These are phyloP conservation scores for Xylaria bambusicola DNA, from an alignment of 495 filamentous ascomycete species.

Conservation along the genomic window DNA sequence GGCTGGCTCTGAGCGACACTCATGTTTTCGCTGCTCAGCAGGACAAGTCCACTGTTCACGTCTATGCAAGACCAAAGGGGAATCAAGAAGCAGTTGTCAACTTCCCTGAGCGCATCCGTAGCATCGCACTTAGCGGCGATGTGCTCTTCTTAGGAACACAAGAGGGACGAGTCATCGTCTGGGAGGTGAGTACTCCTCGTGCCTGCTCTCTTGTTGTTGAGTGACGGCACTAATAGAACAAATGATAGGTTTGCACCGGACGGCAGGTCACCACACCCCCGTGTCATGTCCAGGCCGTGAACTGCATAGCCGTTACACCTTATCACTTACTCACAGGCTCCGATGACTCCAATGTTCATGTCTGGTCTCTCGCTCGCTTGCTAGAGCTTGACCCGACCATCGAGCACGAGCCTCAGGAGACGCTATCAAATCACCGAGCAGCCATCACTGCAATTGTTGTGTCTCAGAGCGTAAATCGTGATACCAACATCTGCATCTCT, in stretches of 20 bases:
- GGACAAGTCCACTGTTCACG: slow-evolving; percentile 88
- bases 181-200: slow-evolving; percentile 69
- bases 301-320: slow-evolving; percentile 69
- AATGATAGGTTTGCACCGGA: slow-evolving; percentile 74
- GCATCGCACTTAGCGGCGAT: slow-evolving; percentile 63
- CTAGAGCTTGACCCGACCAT: slow-evolving; percentile 58
- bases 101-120: slow-evolving; percentile 81
- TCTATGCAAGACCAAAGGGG: slow-evolving; percentile 80
- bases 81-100: slow-evolving; percentile 85
- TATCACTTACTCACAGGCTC: slow-evolving; percentile 87
- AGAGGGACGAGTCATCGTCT: slow-evolving; percentile 81
- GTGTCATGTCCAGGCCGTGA: slow-evolving; percentile 84
- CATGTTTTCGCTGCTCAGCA: slow-evolving; percentile 90
- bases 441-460: slow-evolving; percentile 70
- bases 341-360: slow-evolving; percentile 81
- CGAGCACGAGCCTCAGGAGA: slow-evolving; percentile 61
- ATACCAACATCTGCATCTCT: slow-evolving; percentile 75
- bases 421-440: slow-evolving; percentile 77
- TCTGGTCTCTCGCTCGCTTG: slow-evolving; percentile 80
- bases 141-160: slow-evolving; percentile 83
- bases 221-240: background rate
- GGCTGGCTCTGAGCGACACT: slow-evolving; percentile 75
- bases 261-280: slow-evolving; percentile 84
- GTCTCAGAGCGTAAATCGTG: slow-evolving; percentile 63
- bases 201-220: background rate